These are phyloP conservation scores for Pseudozyma thailandica DNA, from an alignment of 1,284 basidiomycete species.

Conservation along the genomic window DNA sequence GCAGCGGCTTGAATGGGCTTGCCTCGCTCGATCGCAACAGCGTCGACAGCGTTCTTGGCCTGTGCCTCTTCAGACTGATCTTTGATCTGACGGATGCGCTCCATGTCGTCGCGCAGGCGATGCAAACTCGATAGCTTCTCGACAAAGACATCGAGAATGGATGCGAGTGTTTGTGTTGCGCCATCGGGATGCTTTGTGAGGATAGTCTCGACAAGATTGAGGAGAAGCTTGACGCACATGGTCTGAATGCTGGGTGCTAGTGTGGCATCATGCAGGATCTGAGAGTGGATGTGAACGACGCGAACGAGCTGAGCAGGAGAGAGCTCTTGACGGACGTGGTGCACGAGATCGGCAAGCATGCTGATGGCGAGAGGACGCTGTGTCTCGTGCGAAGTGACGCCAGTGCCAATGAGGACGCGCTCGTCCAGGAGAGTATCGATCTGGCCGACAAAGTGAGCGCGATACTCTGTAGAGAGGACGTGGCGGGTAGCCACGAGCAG, in stretches of 20 bases:
- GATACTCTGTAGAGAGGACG: conserved; percentile 82
- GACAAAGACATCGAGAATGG: conserved; percentile 85
- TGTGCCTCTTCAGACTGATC: conserved; percentile 26
- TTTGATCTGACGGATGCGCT: conserved; percentile 39
- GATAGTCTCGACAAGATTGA: conserved; percentile 87
- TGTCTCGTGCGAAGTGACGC: conserved; percentile 81
- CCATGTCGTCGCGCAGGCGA: conserved; percentile 59
- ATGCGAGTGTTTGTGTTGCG: conserved; percentile 76
- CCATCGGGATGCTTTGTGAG: conserved; percentile 70
- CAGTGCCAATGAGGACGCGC: conserved; percentile 86
- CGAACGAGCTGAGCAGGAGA: conserved; percentile 80
- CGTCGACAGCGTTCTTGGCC: conserved; percentile 20
- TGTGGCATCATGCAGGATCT: conserved; percentile 88
- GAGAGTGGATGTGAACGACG: conserved; percentile 86
- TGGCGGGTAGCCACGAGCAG: conserved; percentile 92
- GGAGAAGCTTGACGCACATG: conserved; percentile 91
- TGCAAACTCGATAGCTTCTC: conserved; percentile 86
- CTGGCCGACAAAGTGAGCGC: conserved; percentile 82
- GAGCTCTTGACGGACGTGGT: conserved; percentile 88
- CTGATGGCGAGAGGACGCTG: conserved; percentile 82
- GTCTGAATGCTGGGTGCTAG: conserved; percentile 85
- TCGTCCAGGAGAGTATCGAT: conserved; percentile 93
- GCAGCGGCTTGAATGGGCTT: conserved; percentile 69
- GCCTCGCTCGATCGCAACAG: conserved; percentile 68
- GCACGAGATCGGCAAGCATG: conserved; percentile 91